These are phyloP conservation scores for Epichloe bromicola DNA, from an alignment of 2,329 filamentous ascomycete genomes.

Conservation along the genomic window DNA sequence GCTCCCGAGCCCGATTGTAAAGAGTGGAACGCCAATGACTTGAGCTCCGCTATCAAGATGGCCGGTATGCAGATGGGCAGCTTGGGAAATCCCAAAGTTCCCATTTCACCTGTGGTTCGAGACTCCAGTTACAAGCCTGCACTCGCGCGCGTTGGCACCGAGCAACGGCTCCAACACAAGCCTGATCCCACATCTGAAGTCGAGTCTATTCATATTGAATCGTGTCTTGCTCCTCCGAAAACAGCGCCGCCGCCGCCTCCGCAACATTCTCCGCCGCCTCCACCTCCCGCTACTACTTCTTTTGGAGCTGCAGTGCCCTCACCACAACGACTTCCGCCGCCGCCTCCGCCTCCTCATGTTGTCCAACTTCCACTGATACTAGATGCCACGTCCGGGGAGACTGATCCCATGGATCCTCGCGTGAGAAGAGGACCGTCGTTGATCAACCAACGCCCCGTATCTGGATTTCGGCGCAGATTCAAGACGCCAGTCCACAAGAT, in stretches of 20 bases:
- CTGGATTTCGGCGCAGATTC: conserved; percentile 21
- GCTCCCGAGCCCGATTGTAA: conserved; percentile 14
- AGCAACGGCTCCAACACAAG: neutral
- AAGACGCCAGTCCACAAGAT: conserved; percentile 39
- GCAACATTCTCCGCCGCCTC: neutral
- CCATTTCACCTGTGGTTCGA: neutral
- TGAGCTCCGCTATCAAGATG: conserved; percentile 4
- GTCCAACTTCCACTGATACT: neutral
- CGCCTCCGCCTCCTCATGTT: neutral
- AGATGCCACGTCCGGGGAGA: neutral
- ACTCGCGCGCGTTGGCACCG: too few species aligned
- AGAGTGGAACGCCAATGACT: conserved; percentile 13
- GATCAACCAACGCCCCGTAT: neutral
- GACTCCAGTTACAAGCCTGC: too few species aligned
- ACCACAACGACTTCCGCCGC: neutral
- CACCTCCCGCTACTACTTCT: neutral
- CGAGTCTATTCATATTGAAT: neutral
- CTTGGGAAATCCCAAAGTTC: conserved; percentile 2
- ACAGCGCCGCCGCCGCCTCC: neutral
- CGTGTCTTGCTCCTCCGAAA: neutral
- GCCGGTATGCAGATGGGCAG: conserved; percentile 7
- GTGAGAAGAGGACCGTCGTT: conserved; percentile 4
- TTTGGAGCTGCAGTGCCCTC: neutral
- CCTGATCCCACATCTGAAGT: neutral
- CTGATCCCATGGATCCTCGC: neutral